phyloP scores from a whole-genome alignment of 139 green algal genomes.

The Mesotaenium endlicherianum region DNA sequence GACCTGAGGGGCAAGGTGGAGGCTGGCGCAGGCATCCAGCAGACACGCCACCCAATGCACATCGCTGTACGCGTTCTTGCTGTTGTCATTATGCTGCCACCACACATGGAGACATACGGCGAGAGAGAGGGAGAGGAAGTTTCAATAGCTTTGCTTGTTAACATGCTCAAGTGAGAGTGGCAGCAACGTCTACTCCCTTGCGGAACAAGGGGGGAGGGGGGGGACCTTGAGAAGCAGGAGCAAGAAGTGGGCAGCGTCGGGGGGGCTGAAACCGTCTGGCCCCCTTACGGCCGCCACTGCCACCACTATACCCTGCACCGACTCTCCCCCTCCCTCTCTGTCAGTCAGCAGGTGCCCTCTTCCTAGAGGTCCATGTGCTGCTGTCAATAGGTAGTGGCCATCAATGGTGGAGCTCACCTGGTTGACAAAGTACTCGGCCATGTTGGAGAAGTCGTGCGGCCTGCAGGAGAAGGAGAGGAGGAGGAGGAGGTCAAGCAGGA shows the following conservation, averaged over 20 bases:
- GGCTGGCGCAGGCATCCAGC: neutral
- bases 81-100: constrained; percentile 32
- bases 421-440: constrained; percentile 48
- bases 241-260: constrained; percentile 29
- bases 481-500: neutral
- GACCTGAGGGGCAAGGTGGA: neutral
- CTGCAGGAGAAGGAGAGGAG: constrained; percentile 7
- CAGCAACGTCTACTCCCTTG: too few relatives aligned
- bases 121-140: neutral
- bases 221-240: constrained; percentile 27
- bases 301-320: neutral
- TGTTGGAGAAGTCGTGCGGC: constrained; percentile 39
- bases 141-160: too few relatives aligned
- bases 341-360: neutral
- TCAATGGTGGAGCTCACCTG: constrained; percentile 4
- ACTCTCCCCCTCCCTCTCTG: too few relatives aligned
- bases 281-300: constrained; percentile 14
- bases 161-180: neutral
- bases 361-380: neutral
- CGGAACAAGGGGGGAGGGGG: neutral
- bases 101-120: neutral
- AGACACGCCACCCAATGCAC: neutral
- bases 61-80: neutral
- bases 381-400: neutral
- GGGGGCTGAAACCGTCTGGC: constrained; percentile 6